Conservation (phyloP, 345 rosid species). For the Arabis hirsuta region DNA sequence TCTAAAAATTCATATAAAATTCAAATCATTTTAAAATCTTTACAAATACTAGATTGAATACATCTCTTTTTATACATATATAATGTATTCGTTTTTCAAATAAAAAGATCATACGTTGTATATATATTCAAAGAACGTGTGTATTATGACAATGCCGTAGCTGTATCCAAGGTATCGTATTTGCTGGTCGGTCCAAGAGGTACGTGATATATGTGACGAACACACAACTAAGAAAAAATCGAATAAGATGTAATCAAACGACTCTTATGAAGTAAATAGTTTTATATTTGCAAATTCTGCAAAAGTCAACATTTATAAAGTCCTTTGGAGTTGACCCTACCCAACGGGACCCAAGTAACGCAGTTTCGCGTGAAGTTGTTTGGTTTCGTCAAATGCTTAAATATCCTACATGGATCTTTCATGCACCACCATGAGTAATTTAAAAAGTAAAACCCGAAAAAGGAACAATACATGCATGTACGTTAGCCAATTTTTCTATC, state of each 20-base stretch:
- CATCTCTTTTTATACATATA: too few relatives aligned
- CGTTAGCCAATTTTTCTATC: neutral
- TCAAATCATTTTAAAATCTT: too few relatives aligned
- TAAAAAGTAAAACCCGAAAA: neutral
- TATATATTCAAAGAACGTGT: conserved; percentile 1
- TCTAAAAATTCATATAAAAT: too few relatives aligned
- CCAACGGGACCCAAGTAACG: conserved; percentile 23
- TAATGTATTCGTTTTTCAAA: too few relatives aligned
- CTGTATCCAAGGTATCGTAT: conserved; percentile 6
- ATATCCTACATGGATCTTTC: neutral
- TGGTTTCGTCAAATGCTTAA: conserved; percentile 33
- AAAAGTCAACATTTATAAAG: conserved; percentile 39
- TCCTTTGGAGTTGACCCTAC: conserved; percentile 31
- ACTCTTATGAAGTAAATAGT: neutral
- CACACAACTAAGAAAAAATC: neutral
- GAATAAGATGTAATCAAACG: conserved; percentile 12
- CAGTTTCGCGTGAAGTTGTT: conserved; percentile 25
- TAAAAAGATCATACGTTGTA: too few relatives aligned
- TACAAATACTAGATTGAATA: too few relatives aligned
- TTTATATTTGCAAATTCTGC: conserved; percentile 15
- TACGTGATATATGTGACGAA: conserved; percentile 16
- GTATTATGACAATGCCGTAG: conserved; percentile 8
- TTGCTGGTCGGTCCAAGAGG: conserved; percentile 29
- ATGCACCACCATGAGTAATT: neutral
- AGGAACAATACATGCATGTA: neutral